These are phyloP conservation scores for Phytophthora pluvialis DNA, from an alignment of 352 stramenopile genomes.

Conservation along the genomic window DNA sequence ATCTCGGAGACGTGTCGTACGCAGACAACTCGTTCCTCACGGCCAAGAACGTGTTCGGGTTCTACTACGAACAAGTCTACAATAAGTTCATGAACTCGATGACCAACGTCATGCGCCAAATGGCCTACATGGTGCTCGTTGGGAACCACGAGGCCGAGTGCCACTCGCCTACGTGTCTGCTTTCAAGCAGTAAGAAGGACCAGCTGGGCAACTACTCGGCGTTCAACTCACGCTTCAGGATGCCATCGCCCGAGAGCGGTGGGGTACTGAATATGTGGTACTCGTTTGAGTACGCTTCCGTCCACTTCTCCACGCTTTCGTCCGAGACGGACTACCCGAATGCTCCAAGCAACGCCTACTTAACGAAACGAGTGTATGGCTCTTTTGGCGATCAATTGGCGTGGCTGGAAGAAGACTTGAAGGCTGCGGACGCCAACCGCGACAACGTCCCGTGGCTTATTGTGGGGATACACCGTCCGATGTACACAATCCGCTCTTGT, in stretches of 20 bases:
- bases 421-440: slow-evolving; percentile 49
- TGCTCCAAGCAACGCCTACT: slow-evolving; percentile 43
- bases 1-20: slow-evolving; percentile 44
- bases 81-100: slow-evolving; percentile 77
- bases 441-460: slow-evolving; percentile 56
- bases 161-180: slow-evolving; percentile 41
- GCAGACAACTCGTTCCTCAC: slow-evolving; percentile 35
- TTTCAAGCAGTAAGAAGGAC: slow-evolving; percentile 26
- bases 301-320: slow-evolving; percentile 76
- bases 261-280: slow-evolving; percentile 53
- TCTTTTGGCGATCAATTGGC: slow-evolving; percentile 49
- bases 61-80: slow-evolving; percentile 54
- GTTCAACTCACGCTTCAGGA: slow-evolving; percentile 49
- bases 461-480: slow-evolving; percentile 56
- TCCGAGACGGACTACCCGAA: slow-evolving; percentile 65
- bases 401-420: slow-evolving; percentile 58
- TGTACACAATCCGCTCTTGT: slow-evolving; percentile 50
- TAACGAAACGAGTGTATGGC: slow-evolving; percentile 32
- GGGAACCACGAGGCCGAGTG: slow-evolving; percentile 81
- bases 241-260: slow-evolving; percentile 45
- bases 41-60: slow-evolving; percentile 27
- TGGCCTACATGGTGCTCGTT: slow-evolving; percentile 73
- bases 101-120: slow-evolving; percentile 37
- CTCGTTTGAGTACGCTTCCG: slow-evolving; percentile 46
- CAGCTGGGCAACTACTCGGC: slow-evolving; percentile 65